Conservation (phyloP, 768 basidiomycete genomes). For the Pisolithus marmoratus region DNA sequence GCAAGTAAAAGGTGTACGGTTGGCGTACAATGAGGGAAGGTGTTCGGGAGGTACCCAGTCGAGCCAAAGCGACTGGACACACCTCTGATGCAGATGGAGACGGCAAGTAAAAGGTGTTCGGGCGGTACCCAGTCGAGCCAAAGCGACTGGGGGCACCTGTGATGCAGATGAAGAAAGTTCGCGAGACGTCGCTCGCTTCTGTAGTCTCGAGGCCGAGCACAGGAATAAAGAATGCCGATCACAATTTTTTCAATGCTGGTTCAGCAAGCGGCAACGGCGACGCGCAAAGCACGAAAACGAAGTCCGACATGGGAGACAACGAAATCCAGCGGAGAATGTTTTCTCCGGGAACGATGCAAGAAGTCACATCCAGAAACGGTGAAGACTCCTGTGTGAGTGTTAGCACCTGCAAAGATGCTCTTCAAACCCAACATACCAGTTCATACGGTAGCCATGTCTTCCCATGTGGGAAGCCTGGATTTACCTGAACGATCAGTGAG, state of each 20-base stretch:
- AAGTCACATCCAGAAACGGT: conserved; percentile 36
- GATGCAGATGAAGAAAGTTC: no score
- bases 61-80: no score
- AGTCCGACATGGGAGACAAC: conserved; percentile 36
- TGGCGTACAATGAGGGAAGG: no score
- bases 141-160: no score
- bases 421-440: conserved; percentile 30
- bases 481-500: conserved; percentile 40
- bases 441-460: conserved; percentile 40
- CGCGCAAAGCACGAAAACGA: conserved; percentile 41
- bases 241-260: conserved; percentile 12
- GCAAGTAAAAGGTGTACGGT: no score
- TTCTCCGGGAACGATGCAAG: conserved; percentile 34
- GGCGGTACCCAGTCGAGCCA: no score
- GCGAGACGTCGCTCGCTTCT: background rate
- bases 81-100: no score
- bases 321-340: conserved; percentile 50
- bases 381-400: conserved; percentile 18
- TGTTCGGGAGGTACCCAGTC: no score
- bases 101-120: no score
- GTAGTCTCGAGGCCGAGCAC: background rate
- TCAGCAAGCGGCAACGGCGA: conserved; percentile 19
- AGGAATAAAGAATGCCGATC: conserved; percentile 17
- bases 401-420: no score
- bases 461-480: conserved; percentile 28